Percentiles rank a stretch among this genome's conserved stretches.
phyloP scores from a whole-genome alignment of 805 yeast species.

The Kodamaea sagamina region DNA sequence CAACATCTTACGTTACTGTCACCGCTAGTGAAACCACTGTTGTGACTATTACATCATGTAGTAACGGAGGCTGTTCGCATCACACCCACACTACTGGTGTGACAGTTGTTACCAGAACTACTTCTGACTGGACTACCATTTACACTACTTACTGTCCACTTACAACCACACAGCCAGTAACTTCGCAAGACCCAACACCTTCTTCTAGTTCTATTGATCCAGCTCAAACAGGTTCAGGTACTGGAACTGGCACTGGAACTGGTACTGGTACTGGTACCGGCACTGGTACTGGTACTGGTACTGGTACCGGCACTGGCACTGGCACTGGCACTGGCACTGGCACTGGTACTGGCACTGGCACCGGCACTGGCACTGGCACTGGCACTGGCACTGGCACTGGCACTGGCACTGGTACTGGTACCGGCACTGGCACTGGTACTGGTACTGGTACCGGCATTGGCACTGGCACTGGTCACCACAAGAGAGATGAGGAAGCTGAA shows the following conservation, averaged over 20 bases:
- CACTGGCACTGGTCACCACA: too few species aligned
- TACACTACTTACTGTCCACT: slow-evolving; percentile 23
- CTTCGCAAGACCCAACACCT: neutral
- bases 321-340: too few species aligned
- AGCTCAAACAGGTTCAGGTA: too few species aligned
- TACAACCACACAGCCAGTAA: neutral
- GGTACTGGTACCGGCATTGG: too few species aligned
- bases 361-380: too few species aligned
- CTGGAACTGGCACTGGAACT: too few species aligned
- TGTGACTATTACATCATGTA: slow-evolving; percentile 5
- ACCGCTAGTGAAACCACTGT: slow-evolving; percentile 12
- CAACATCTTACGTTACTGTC: slow-evolving; percentile 9
- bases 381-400: neutral
- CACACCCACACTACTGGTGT: slow-evolving; percentile 10
- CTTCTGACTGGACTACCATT: slow-evolving; percentile 10
- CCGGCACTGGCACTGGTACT: neutral
- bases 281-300: too few species aligned
- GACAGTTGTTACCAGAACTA: slow-evolving; percentile 16
- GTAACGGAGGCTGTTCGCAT: neutral
- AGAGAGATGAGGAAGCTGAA: neutral
- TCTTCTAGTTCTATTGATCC: too few species aligned
- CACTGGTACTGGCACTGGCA: too few species aligned
- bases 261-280: too few species aligned
- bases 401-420: neutral
- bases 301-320: too few species aligned